Conservation (phyloP, 2,329 filamentous ascomycete genomes). For the Xylariaceae sp. region DNA sequence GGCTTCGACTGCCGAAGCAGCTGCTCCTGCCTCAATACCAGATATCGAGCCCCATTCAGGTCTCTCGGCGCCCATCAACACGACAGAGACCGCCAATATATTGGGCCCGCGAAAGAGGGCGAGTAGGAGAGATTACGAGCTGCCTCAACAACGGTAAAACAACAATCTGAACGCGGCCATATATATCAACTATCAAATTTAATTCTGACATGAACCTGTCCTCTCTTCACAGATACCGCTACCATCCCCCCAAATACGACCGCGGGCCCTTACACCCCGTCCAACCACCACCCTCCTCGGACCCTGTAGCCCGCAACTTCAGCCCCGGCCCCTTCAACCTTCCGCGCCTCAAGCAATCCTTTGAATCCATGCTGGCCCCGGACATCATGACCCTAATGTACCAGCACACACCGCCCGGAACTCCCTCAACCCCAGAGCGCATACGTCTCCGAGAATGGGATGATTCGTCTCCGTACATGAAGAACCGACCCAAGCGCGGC, state of each 20-base stretch:
- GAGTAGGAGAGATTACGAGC: conserved; percentile 26
- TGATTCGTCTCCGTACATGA: conserved; percentile 88
- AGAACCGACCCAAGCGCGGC: conserved; percentile 79
- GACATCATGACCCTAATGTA: conserved; percentile 90
- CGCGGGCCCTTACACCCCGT: conserved; percentile 90
- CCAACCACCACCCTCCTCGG: conserved; percentile 80
- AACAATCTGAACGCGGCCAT: too few relatives aligned
- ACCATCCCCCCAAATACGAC: conserved; percentile 89
- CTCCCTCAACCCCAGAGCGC: conserved; percentile 45
- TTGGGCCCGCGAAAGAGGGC: conserved; percentile 44
- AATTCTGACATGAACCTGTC: too few relatives aligned
- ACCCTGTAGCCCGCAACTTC: conserved; percentile 84
- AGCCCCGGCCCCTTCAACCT: conserved; percentile 86
- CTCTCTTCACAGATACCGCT: conserved; percentile 85
- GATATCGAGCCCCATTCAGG: conserved; percentile 52
- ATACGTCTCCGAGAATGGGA: conserved; percentile 82
- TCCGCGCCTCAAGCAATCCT: conserved; percentile 85
- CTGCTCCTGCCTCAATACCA: conserved; percentile 36
- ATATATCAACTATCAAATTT: too few relatives aligned
- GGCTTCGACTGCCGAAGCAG: conserved; percentile 44
- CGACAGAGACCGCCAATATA: conserved; percentile 38
- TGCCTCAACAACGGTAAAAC: conserved; percentile 25
- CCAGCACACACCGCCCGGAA: conserved; percentile 77
- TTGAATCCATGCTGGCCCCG: conserved; percentile 76
- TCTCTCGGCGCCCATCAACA: conserved; percentile 38